A percentile compares a stretch with the other conserved stretches of the same genome.
These are phyloP conservation scores for Lonicera japonica DNA, from an alignment of 129 eudicot genomes.

Conservation along the genomic window DNA sequence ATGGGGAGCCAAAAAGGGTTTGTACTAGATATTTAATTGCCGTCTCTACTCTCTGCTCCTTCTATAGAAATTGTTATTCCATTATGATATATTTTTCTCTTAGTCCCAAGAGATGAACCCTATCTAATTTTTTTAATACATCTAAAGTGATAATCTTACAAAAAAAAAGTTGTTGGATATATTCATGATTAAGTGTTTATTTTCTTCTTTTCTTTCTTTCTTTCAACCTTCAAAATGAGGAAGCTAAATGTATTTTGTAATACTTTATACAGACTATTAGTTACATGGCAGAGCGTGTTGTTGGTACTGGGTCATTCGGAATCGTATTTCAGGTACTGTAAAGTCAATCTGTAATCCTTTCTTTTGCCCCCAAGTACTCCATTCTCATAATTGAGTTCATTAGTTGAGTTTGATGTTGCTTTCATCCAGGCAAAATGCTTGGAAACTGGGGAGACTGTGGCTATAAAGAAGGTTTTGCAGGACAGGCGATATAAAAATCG, in stretches of 20 bases:
- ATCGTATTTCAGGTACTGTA: slow-evolving; percentile 5
- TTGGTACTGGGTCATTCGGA: slow-evolving; percentile 7
- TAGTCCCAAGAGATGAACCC: neutral
- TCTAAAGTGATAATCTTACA: neutral
- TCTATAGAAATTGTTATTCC: too few relatives aligned
- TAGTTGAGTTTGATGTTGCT: neutral
- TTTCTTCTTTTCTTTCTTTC: neutral
- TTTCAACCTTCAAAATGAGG: neutral
- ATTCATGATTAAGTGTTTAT: neutral
- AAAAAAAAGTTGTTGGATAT: neutral
- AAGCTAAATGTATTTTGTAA: neutral
- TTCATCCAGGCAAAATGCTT: slow-evolving; percentile 1
- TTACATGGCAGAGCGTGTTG: slow-evolving; percentile 8
- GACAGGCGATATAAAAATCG: slow-evolving; percentile 6
- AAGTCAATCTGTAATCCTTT: neutral
- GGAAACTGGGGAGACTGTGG: slow-evolving; percentile 1
- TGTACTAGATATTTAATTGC: neutral
- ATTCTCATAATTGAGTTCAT: neutral
- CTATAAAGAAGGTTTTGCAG: slow-evolving; percentile 1
- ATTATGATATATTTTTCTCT: neutral
- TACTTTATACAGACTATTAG: slow-evolving; percentile 1
- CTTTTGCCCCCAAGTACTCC: neutral
- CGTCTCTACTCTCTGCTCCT: neutral
- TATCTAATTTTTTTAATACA: neutral
- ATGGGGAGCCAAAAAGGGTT: slow-evolving; percentile 59